phyloP scores from a whole-genome alignment of 2,329 filamentous ascomycete species.

The Cladosporium sphaerospermum region DNA sequence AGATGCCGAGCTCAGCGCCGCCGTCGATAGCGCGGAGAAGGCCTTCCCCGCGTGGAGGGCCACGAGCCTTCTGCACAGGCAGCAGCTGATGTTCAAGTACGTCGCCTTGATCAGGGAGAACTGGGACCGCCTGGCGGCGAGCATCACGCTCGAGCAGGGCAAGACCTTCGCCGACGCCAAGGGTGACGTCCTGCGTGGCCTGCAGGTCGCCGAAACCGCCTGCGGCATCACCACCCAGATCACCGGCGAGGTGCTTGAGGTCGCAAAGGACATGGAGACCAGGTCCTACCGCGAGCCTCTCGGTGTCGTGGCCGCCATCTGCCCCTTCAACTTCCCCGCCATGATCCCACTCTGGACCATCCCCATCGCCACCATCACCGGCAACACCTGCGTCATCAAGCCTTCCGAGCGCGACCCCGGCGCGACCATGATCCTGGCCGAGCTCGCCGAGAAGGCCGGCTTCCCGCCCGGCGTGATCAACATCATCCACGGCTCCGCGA shows the following conservation, averaged over 20 bases:
- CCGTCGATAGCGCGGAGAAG: constrained; percentile 67
- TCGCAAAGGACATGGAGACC: constrained; percentile 86
- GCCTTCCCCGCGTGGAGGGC: constrained; percentile 69
- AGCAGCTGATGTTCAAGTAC: constrained; percentile 86
- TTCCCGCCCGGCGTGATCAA: constrained; percentile 79
- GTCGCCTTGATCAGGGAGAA: constrained; percentile 73
- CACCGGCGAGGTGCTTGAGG: constrained; percentile 77
- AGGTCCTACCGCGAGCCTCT: constrained; percentile 74
- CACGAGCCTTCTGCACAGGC: constrained; percentile 65
- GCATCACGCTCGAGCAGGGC: constrained; percentile 81
- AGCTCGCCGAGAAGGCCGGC: constrained; percentile 71
- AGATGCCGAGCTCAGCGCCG: constrained; percentile 66
- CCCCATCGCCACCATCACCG: constrained; percentile 74
- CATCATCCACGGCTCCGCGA: constrained; percentile 72
- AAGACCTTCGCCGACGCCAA: constrained; percentile 80
- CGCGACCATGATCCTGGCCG: constrained; percentile 77
- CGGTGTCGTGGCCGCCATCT: constrained; percentile 76
- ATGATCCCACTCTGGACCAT: constrained; percentile 94
- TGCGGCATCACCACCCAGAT: constrained; percentile 75
- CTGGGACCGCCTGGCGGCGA: constrained; percentile 77
- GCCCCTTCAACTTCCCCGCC: constrained; percentile 85
- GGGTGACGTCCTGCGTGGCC: constrained; percentile 72
- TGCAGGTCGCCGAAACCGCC: constrained; percentile 79
- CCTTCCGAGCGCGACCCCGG: constrained; percentile 81
- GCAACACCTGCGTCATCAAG: constrained; percentile 80